These are phyloP conservation scores for Saussurea involucrata DNA, from an alignment of 129 eudicot genomes.

Conservation along the genomic window DNA sequence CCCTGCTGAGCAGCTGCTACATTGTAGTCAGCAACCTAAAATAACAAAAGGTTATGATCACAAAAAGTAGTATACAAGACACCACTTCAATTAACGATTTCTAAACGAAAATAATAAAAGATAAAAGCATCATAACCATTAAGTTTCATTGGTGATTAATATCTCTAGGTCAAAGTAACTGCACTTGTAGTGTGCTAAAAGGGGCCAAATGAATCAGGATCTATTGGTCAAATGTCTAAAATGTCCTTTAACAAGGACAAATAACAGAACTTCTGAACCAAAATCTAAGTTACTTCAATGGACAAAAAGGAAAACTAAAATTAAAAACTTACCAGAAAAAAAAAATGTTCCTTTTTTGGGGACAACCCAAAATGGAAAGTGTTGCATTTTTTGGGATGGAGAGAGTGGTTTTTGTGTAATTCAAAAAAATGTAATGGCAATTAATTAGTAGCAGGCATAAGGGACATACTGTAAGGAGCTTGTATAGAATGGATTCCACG, in stretches of 20 bases:
- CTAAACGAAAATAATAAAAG: neutral
- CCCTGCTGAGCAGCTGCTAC: conserved; percentile 99
- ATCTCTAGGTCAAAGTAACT: neutral
- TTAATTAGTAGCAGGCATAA: neutral
- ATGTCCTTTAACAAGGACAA: neutral
- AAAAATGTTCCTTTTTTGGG: neutral
- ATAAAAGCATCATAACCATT: neutral
- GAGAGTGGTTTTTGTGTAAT: neutral
- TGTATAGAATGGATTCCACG: conserved; percentile 92
- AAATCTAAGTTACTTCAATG: neutral
- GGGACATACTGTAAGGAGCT: conserved; percentile 70
- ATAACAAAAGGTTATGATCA: neutral
- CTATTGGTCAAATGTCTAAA: neutral
- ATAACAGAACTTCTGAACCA: neutral
- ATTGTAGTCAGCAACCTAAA: conserved; percentile 92
- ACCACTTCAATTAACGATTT: neutral
- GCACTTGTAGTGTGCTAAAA: neutral
- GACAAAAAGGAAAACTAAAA: neutral
- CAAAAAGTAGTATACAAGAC: neutral
- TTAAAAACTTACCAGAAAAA: neutral
- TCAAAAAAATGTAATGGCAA: neutral
- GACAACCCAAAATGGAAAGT: neutral
- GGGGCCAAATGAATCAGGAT: neutral
- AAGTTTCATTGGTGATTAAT: neutral
- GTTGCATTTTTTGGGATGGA: neutral